Evolutionary conservation across 1,284 basidiomycete genomes (phyloP).

Genomic region (Microbotryum intermedium): DNA sequence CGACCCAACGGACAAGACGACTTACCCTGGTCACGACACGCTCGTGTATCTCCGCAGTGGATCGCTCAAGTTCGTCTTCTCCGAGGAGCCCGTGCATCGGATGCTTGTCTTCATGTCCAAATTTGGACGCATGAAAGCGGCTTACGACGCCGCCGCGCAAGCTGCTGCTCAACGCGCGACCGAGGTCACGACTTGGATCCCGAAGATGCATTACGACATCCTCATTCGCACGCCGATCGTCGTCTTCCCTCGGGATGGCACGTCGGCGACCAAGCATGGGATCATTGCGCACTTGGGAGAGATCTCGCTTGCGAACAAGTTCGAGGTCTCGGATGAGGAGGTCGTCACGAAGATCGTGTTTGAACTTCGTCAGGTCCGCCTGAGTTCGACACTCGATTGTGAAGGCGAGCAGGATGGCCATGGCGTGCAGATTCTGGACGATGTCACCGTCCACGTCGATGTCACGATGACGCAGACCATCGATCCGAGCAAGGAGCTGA

Average conservation of each 20-base stretch:
- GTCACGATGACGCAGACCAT: slow-evolving; percentile 55
- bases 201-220: slow-evolving; percentile 79
- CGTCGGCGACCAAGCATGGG: slow-evolving; percentile 53
- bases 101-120: slow-evolving; percentile 78
- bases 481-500: slow-evolving; percentile 39
- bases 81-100: slow-evolving; percentile 77
- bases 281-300: slow-evolving; percentile 82
- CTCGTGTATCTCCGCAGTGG: slow-evolving; percentile 77
- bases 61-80: slow-evolving; percentile 80
- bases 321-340: slow-evolving; percentile 48
- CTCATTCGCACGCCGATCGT: slow-evolving; percentile 88
- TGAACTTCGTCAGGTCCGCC: slow-evolving; percentile 73
- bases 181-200: slow-evolving; percentile 44
- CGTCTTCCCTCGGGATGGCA: slow-evolving; percentile 69
- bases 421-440: slow-evolving; percentile 77
- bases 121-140: slow-evolving; percentile 79
- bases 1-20: slow-evolving; percentile 53
- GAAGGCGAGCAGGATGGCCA: slow-evolving; percentile 42
- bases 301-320: slow-evolving; percentile 73
- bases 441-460: slow-evolving; percentile 70
- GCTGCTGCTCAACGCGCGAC: slow-evolving; percentile 64
- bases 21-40: slow-evolving; percentile 77
- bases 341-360: slow-evolving; percentile 58
- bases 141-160: slow-evolving; percentile 95
- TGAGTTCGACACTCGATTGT: slow-evolving; percentile 60